A percentile compares a stretch with the other conserved stretches of the same genome.
These are phyloP conservation scores for Puccinia triticina DNA, from an alignment of 1,284 basidiomycete species.

Conservation along the genomic window DNA sequence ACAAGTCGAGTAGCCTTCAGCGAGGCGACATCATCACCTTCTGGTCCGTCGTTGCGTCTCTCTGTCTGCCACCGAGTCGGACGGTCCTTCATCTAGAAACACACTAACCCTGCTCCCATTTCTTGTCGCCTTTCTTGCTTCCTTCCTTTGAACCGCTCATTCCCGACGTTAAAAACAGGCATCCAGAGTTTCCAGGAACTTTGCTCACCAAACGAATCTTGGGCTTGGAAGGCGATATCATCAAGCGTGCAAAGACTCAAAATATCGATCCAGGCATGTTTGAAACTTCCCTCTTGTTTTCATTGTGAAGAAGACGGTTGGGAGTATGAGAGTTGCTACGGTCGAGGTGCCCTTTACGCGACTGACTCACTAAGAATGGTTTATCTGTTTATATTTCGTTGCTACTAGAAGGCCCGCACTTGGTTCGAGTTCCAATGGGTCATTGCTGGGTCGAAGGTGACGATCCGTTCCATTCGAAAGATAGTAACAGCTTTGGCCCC, in stretches of 20 bases:
- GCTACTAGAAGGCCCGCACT: not conserved
- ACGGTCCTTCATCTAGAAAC: not conserved
- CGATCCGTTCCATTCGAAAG: conserved; percentile 62
- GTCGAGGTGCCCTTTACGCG: not conserved
- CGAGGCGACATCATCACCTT: conserved; percentile 65
- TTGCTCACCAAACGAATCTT: conserved; percentile 66
- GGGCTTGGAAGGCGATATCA: conserved; percentile 65
- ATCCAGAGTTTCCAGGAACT: conserved; percentile 63
- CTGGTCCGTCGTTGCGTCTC: conserved; percentile 57
- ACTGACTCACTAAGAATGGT: not conserved
- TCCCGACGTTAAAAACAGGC: conserved; percentile 56
- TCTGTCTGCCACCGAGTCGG: not conserved
- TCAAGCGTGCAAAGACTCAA: conserved; percentile 60
- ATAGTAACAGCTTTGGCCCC: conserved; percentile 64
- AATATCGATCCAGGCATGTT: conserved; percentile 57
- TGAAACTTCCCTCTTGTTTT: conserved; percentile 59
- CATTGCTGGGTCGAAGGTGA: conserved; percentile 66
- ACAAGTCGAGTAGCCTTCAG: conserved; percentile 55
- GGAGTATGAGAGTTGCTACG: too few relatives aligned
- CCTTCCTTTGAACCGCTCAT: not conserved
- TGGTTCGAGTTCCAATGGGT: conserved; percentile 53
- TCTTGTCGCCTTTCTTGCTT: not conserved
- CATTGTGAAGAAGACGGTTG: too few relatives aligned
- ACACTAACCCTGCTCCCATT: not conserved
- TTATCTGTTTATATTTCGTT: not conserved